phyloP scores from a whole-genome alignment of 2,329 filamentous ascomycete genomes.

The Pestalotiopsis sp. region DNA sequence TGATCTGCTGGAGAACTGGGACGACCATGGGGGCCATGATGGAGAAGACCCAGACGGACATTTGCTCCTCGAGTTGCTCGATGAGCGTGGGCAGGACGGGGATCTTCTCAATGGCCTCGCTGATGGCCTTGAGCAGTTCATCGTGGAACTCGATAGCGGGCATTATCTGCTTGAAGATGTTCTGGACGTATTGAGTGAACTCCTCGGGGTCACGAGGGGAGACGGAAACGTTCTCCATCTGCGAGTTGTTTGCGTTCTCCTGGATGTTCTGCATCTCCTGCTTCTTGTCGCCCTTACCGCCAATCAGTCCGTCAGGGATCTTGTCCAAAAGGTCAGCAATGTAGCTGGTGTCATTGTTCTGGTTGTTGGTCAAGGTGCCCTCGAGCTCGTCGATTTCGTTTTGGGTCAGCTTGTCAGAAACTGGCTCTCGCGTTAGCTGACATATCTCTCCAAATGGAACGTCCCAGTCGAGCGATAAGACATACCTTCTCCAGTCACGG shows the following conservation, averaged over 20 bases:
- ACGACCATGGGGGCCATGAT: slow-evolving; percentile 86
- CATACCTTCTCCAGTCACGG: slow-evolving; percentile 71
- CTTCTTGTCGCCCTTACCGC: slow-evolving; percentile 73
- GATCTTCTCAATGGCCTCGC: slow-evolving; percentile 79
- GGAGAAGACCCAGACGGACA: slow-evolving; percentile 90
- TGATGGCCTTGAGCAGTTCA: slow-evolving; percentile 79
- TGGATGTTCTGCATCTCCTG: slow-evolving; percentile 80
- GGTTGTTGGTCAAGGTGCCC: slow-evolving; percentile 71
- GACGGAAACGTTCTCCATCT: slow-evolving; percentile 74
- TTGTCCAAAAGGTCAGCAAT: slow-evolving; percentile 80
- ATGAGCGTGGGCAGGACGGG: slow-evolving; percentile 83
- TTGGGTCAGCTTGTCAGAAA: slow-evolving; percentile 88
- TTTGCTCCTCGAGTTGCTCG: slow-evolving; percentile 83
- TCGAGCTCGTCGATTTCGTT: slow-evolving; percentile 89
- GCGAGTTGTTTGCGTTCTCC: slow-evolving; percentile 71
- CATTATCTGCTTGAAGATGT: slow-evolving; percentile 79
- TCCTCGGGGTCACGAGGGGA: slow-evolving; percentile 82
- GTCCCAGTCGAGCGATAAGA: too few relatives aligned
- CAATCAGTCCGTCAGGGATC: slow-evolving; percentile 80
- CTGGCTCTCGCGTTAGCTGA: slow-evolving; percentile 33
- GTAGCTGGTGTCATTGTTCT: slow-evolving; percentile 69
- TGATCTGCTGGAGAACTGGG: slow-evolving; percentile 84
- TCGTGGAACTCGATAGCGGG: slow-evolving; percentile 92
- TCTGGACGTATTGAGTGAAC: slow-evolving; percentile 75
- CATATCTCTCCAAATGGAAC: too few relatives aligned